Percentiles rank a stretch among this genome's conserved stretches.
phyloP scores from a whole-genome alignment of 441 rosid genomes.

The Syzygium malaccense region DNA sequence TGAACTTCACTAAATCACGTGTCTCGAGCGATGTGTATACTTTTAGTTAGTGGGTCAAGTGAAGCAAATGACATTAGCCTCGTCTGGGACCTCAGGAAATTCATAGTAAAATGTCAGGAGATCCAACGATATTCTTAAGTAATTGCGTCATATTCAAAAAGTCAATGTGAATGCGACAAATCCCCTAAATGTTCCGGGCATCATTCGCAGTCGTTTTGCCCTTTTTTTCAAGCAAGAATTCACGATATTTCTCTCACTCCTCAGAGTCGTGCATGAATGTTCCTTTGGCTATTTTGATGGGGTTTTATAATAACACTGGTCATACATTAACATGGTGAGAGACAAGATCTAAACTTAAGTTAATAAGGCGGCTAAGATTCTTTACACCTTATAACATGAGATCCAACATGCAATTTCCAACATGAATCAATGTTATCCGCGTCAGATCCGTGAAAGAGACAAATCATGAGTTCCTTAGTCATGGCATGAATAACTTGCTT shows the following conservation, averaged over 20 bases:
- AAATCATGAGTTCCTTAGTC: not conserved
- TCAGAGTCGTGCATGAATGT: not conserved
- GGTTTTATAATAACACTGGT: not conserved
- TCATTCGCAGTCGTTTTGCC: not conserved
- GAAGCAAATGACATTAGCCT: not conserved
- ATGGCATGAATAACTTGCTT: not conserved
- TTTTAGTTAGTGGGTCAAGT: not conserved
- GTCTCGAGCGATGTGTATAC: not conserved
- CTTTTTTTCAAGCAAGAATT: not conserved
- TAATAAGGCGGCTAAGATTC: not conserved
- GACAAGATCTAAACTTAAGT: not conserved
- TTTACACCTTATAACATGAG: not conserved
- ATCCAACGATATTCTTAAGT: not conserved
- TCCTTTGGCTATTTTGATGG: not conserved
- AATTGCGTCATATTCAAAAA: not conserved
- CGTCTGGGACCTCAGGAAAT: not conserved
- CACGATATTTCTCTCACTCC: not conserved
- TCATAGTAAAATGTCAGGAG: accelerated
- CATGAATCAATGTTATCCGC: not conserved
- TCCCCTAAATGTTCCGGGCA: not conserved
- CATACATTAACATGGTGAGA: not conserved
- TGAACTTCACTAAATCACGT: accelerated
- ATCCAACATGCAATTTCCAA: not conserved
- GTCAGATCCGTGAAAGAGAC: not conserved
- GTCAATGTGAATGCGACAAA: not conserved